A percentile compares a stretch with the other conserved stretches of the same genome.
Evolutionary conservation across 176 grass and related monocot species (phyloP).

Genomic region (Phoenix roebelenii): DNA sequence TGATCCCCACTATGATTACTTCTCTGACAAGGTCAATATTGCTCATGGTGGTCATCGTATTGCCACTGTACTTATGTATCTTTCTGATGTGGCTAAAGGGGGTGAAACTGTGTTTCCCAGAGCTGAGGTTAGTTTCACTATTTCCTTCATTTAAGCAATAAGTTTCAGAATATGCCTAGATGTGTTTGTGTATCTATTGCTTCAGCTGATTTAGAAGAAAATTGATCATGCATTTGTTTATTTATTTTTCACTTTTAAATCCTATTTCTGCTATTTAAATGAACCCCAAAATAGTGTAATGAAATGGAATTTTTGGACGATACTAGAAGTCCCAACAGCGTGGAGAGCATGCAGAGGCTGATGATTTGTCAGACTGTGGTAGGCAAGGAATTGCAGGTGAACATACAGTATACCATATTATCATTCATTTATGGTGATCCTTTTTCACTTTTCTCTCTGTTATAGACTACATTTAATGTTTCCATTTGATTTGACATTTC

Average conservation of each 20-base stretch:
- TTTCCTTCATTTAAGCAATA: neutral
- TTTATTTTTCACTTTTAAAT: no score
- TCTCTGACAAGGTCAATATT: slow-evolving; percentile 74
- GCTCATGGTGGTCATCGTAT: slow-evolving; percentile 61
- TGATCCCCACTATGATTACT: slow-evolving; percentile 78
- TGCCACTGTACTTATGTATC: slow-evolving; percentile 86
- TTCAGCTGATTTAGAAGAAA: no score
- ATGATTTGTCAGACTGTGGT: slow-evolving; percentile 73
- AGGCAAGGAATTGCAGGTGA: slow-evolving; percentile 67
- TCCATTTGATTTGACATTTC: slow-evolving; percentile 8
- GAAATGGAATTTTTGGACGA: no score
- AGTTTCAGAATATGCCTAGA: no score
- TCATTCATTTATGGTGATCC: neutral
- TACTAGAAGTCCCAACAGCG: slow-evolving; percentile 27
- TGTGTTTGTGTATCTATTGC: no score
- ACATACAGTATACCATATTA: neutral
- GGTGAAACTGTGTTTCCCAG: slow-evolving; percentile 93
- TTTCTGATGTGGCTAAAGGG: slow-evolving; percentile 69
- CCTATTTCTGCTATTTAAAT: no score
- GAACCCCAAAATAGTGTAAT: no score
- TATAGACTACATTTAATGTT: neutral
- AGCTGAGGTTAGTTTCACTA: slow-evolving; percentile 45
- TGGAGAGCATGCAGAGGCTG: slow-evolving; percentile 32
- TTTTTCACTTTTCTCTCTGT: no score
- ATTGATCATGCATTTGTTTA: no score